Evolutionary conservation across 148 eudicot genomes (phyloP).

Genomic region (Chenopodium formosanum): DNA sequence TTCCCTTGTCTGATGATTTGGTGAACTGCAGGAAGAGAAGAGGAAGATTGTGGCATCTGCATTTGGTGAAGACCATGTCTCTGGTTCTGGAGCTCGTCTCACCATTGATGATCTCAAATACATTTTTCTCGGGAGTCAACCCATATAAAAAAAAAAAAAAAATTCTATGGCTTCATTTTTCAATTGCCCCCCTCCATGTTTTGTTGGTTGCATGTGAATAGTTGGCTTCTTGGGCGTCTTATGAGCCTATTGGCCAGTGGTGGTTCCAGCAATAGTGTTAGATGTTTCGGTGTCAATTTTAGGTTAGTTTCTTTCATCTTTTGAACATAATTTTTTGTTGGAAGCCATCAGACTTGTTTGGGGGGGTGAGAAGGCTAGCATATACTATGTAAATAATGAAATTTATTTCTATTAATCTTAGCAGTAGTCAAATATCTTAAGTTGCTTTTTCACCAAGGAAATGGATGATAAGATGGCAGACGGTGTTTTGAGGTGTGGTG

Average conservation of each 20-base stretch:
- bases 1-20: background rate
- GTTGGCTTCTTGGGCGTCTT: background rate
- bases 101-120: constrained; percentile 74
- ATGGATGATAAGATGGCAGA: too few species aligned
- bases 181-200: constrained; percentile 2
- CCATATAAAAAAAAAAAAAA: constrained; percentile 4
- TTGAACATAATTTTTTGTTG: constrained; percentile 9
- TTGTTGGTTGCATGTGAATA: constrained; percentile 13
- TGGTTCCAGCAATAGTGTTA: background rate
- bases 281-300: constrained; percentile 6
- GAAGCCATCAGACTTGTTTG: background rate
- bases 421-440: background rate
- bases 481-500: too few species aligned
- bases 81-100: constrained; percentile 63
- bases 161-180: background rate
- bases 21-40: constrained; percentile 80
- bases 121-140: constrained; percentile 53
- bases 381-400: constrained; percentile 23
- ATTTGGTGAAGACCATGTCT: constrained; percentile 86
- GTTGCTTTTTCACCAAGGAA: background rate
- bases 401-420: background rate
- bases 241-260: constrained; percentile 6
- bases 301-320: constrained; percentile 15
- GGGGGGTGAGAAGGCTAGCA: constrained; percentile 14
- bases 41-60: constrained; percentile 98